These are phyloP conservation scores for Nevesoporus exiguus DNA, from an alignment of 768 basidiomycete genomes.

Conservation along the genomic window DNA sequence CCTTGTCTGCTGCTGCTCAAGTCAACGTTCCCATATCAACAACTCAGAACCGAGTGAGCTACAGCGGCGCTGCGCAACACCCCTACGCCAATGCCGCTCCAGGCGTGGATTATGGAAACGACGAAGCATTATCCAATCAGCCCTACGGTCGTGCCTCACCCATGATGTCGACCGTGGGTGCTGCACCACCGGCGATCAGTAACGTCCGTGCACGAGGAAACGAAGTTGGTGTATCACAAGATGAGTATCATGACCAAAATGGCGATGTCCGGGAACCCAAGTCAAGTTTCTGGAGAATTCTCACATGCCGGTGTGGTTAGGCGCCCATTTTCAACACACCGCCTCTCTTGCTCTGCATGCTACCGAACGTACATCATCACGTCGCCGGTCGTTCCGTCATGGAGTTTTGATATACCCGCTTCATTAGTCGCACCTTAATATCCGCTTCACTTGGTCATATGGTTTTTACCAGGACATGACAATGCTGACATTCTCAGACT, in stretches of 20 bases:
- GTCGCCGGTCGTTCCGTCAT: conserved; percentile 36
- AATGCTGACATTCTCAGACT: conserved; percentile 26
- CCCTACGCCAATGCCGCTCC: conserved; percentile 64
- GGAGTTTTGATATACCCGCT: conserved; percentile 36
- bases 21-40: conserved; percentile 65
- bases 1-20: conserved; percentile 73
- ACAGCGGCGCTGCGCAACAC: conserved; percentile 46
- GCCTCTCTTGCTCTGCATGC: conserved; percentile 18
- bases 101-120: conserved; percentile 60
- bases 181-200: conserved; percentile 69
- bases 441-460: conserved; percentile 34
- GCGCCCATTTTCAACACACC: conserved; percentile 6
- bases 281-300: conserved; percentile 57
- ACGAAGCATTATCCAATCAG: conserved; percentile 58
- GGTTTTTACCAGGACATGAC: conserved; percentile 29
- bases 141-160: conserved; percentile 78
- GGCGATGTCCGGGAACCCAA: conserved; percentile 52
- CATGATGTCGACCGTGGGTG: conserved; percentile 70
- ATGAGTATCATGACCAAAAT: conserved; percentile 54
- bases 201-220: conserved; percentile 68
- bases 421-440: conserved; percentile 36
- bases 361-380: conserved; percentile 25
- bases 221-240: conserved; percentile 63
- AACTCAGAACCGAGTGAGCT: conserved; percentile 46
- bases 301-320: conserved; percentile 78